Percentiles rank a stretch among this genome's conserved stretches.
Evolutionary conservation across 805 yeast species (phyloP).

Genomic region (Candida xyloterini): DNA sequence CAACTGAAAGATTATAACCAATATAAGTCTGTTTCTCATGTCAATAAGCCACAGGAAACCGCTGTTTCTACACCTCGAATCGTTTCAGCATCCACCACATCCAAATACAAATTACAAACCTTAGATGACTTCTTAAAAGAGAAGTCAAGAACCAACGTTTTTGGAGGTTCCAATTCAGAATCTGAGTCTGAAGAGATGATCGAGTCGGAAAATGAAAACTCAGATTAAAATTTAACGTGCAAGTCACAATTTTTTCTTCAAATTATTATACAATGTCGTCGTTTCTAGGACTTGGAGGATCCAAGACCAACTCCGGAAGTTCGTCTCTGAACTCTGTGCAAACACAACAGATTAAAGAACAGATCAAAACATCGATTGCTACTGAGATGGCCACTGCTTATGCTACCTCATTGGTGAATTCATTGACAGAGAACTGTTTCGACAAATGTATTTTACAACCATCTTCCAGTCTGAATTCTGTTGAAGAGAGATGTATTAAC

Average conservation of each 20-base stretch:
- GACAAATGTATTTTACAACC: constrained; percentile 72
- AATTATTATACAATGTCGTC: constrained; percentile 24
- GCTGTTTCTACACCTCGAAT: background rate
- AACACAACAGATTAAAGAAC: constrained; percentile 51
- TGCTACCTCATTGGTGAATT: constrained; percentile 82
- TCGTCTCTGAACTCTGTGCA: constrained; percentile 19
- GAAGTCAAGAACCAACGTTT: constrained; percentile 40
- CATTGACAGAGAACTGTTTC: constrained; percentile 83
- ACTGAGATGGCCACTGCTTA: constrained; percentile 89
- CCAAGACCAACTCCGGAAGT: constrained; percentile 11
- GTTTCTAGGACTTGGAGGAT: constrained; percentile 32
- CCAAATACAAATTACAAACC: constrained; percentile 63
- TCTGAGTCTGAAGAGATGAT: constrained; percentile 19
- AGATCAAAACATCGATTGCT: constrained; percentile 66
- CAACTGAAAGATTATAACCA: constrained; percentile 40
- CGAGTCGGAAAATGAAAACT: constrained; percentile 30
- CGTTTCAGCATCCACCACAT: constrained; percentile 16
- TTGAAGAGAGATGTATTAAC: constrained; percentile 65
- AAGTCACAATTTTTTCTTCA: constrained; percentile 2
- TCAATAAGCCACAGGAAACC: background rate
- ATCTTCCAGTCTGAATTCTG: constrained; percentile 42
- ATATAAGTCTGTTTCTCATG: constrained; percentile 26
- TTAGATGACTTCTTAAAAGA: constrained; percentile 73
- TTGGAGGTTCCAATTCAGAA: constrained; percentile 23
- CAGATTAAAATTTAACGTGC: constrained; percentile 3